Evolutionary conservation across 2,329 filamentous ascomycete species (phyloP).

Genomic region (Aspergillus sojae): DNA sequence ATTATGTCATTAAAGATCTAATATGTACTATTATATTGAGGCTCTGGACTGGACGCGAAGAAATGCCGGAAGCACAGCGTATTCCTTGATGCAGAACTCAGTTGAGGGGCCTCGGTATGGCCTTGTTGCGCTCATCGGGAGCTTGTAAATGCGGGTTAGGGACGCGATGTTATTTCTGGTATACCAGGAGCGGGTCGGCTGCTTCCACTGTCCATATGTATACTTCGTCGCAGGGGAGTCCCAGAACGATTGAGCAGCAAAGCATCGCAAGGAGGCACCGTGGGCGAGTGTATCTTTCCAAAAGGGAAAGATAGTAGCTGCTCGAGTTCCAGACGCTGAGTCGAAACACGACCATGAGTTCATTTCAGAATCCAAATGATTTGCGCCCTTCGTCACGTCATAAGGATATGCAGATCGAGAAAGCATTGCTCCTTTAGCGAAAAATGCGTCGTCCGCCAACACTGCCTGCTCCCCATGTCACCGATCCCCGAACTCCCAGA

Average conservation of each 20-base stretch:
- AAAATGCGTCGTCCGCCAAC: constrained; percentile 48
- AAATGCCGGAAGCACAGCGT: not conserved
- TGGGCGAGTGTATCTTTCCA: not conserved
- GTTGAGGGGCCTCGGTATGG: not conserved
- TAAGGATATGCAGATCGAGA: not conserved
- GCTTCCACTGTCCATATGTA: not conserved
- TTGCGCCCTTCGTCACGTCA: not conserved
- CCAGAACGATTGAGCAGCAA: not conserved
- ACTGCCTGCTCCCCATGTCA: constrained; percentile 46
- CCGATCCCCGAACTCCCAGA: constrained; percentile 46
- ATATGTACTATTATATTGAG: not conserved
- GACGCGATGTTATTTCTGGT: not conserved
- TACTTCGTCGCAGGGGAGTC: not conserved
- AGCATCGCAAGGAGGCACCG: not conserved
- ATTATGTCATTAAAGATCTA: not conserved
- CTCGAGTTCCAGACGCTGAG: not conserved
- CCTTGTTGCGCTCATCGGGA: not conserved
- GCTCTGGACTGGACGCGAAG: not conserved
- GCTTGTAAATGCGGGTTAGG: not conserved
- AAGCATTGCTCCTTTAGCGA: constrained; percentile 29
- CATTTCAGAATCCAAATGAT: not conserved
- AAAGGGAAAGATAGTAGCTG: not conserved
- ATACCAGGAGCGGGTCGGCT: not conserved
- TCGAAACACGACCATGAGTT: not conserved
- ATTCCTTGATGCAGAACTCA: not conserved